phyloP scores from a whole-genome alignment of 1,139 yeast genomes.

The Nakaseomyces sp. region DNA sequence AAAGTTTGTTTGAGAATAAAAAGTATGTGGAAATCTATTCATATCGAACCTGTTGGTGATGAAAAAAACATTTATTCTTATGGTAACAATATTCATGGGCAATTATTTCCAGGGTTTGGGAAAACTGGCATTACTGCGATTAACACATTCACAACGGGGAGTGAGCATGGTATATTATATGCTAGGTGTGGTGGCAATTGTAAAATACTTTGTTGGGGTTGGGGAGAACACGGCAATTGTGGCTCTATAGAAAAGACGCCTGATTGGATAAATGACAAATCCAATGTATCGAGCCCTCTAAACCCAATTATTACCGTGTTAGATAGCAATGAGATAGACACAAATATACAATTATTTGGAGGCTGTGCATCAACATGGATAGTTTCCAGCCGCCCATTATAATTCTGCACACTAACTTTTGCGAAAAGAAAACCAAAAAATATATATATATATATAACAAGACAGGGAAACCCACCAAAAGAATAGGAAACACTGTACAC shows the following conservation, averaged over 20 bases:
- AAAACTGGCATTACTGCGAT: slow-evolving; percentile 1
- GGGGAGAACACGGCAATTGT: slow-evolving; percentile 99
- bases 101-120: slow-evolving; percentile 35
- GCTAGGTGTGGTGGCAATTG: slow-evolving; percentile 1
- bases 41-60: slow-evolving; percentile 30
- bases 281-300: slow-evolving; percentile 21
- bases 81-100: slow-evolving; percentile 78
- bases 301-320: slow-evolving; percentile 3
- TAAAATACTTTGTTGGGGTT: slow-evolving; percentile 65
- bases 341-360: slow-evolving; percentile 16
- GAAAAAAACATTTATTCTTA: slow-evolving; percentile 35
- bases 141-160: slow-evolving; percentile 48
- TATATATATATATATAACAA: too few relatives aligned
- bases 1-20: slow-evolving; percentile 24
- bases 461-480: too few relatives aligned
- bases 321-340: not conserved
- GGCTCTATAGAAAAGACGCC: slow-evolving; percentile 35
- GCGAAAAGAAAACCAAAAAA: too few relatives aligned
- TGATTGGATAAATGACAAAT: slow-evolving; percentile 16
- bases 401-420: too few relatives aligned
- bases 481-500: too few relatives aligned
- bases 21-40: slow-evolving; percentile 81
- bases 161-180: slow-evolving; percentile 71
- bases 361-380: slow-evolving; percentile 32
- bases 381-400: too few relatives aligned